A percentile compares a stretch with the other conserved stretches of the same genome.
Evolutionary conservation across 2,329 filamentous ascomycete genomes (phyloP).

Genomic region (Aspergillus amoenus): DNA sequence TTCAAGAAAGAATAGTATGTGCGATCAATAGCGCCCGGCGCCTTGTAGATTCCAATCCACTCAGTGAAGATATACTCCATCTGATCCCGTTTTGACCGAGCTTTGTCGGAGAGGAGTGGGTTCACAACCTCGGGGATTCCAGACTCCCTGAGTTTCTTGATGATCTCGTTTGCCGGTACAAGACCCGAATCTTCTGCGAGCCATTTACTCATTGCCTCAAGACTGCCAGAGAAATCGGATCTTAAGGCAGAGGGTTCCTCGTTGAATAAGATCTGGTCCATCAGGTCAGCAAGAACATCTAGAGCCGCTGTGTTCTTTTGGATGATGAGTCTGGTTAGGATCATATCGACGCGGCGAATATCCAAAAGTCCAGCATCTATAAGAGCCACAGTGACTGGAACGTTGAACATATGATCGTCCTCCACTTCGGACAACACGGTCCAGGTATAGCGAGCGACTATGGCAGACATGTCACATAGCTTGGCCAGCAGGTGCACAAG

Average conservation of each 20-base stretch:
- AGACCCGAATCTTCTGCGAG: slow-evolving; percentile 70
- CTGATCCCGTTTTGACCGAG: slow-evolving; percentile 69
- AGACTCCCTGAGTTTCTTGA: slow-evolving; percentile 60
- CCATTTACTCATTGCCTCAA: slow-evolving; percentile 81
- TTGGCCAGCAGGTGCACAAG: slow-evolving; percentile 61
- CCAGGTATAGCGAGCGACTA: slow-evolving; percentile 55
- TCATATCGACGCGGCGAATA: slow-evolving; percentile 65
- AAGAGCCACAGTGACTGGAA: slow-evolving; percentile 60
- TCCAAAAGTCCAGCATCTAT: slow-evolving; percentile 62
- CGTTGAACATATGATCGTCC: slow-evolving; percentile 63
- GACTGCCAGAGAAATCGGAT: slow-evolving; percentile 79
- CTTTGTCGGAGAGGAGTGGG: slow-evolving; percentile 56
- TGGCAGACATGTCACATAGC: slow-evolving; percentile 61
- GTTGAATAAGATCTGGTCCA: slow-evolving; percentile 76
- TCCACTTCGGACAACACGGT: slow-evolving; percentile 52
- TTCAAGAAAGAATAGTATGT: slow-evolving; percentile 74
- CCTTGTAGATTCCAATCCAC: slow-evolving; percentile 81
- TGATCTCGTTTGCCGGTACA: slow-evolving; percentile 67
- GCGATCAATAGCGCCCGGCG: slow-evolving; percentile 72
- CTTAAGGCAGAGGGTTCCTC: slow-evolving; percentile 76
- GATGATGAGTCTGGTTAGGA: slow-evolving; percentile 70
- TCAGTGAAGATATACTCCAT: slow-evolving; percentile 95
- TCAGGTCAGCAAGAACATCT: slow-evolving; percentile 74
- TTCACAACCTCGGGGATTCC: slow-evolving; percentile 57
- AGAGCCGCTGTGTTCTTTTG: slow-evolving; percentile 70